These are phyloP conservation scores for Aspergillus aculeatus DNA, from an alignment of 2,329 filamentous ascomycete genomes.

Conservation along the genomic window DNA sequence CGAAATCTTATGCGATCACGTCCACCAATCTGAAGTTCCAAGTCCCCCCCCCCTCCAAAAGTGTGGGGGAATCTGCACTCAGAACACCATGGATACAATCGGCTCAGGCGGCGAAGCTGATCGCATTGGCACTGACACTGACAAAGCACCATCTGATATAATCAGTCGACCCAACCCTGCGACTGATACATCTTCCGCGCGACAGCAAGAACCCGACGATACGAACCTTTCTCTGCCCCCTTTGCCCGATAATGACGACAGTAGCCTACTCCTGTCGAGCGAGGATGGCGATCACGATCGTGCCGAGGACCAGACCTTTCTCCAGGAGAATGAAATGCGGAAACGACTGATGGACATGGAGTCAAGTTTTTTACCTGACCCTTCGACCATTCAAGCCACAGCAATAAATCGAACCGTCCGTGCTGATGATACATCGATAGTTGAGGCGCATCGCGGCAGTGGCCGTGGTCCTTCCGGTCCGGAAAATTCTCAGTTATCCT, in stretches of 20 bases:
- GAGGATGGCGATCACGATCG: slow-evolving; percentile 36
- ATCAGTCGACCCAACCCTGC: slow-evolving; percentile 17
- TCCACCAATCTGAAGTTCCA: neutral
- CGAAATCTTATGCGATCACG: neutral
- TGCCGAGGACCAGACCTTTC: slow-evolving; percentile 40
- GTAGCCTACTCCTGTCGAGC: slow-evolving; percentile 30
- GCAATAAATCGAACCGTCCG: slow-evolving; percentile 28
- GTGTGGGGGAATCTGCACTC: slow-evolving; percentile 25
- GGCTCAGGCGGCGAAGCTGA: slow-evolving; percentile 14
- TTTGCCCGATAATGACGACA: slow-evolving; percentile 36
- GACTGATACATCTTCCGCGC: slow-evolving; percentile 13
- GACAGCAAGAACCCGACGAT: slow-evolving; percentile 27
- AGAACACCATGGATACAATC: slow-evolving; percentile 21
- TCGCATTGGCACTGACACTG: slow-evolving; percentile 18
- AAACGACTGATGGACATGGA: slow-evolving; percentile 61
- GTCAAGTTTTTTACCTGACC: slow-evolving; percentile 62
- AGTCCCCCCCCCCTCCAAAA: neutral
- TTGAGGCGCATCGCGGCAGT: slow-evolving; percentile 35
- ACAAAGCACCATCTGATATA: slow-evolving; percentile 16
- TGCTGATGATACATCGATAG: slow-evolving; percentile 46
- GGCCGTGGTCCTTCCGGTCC: slow-evolving; percentile 17
- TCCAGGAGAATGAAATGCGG: slow-evolving; percentile 61
- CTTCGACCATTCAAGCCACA: slow-evolving; percentile 44
- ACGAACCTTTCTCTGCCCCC: slow-evolving; percentile 30
- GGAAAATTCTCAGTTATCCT: slow-evolving; percentile 27